phyloP scores from a whole-genome alignment of 169 alveolate genomes.

The Cryptosporidium muris region DNA sequence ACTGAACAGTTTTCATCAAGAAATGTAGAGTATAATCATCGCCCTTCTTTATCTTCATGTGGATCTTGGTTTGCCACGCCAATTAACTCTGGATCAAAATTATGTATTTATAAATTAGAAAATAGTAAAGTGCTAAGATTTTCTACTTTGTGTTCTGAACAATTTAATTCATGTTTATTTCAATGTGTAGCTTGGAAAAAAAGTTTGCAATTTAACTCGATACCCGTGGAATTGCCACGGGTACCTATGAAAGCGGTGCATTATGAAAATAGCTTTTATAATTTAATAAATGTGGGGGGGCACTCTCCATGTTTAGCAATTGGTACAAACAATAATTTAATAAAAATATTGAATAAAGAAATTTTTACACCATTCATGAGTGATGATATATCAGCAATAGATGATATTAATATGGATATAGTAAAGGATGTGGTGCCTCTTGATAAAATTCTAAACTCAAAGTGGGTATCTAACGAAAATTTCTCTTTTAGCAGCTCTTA shows the following conservation, averaged over 20 bases:
- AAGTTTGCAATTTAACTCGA: background rate
- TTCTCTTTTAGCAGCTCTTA: slow-evolving; percentile 42
- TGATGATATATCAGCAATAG: slow-evolving; percentile 17
- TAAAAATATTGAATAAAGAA: slow-evolving; percentile 22
- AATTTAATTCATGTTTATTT: background rate
- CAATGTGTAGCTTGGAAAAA: slow-evolving; percentile 68
- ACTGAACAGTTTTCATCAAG: background rate
- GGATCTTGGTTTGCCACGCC: slow-evolving; percentile 61
- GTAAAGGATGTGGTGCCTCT: background rate
- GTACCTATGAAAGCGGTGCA: background rate
- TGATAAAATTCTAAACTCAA: background rate
- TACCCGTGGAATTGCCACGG: background rate
- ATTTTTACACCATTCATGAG: slow-evolving; percentile 24
- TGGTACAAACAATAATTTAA: slow-evolving; percentile 36
- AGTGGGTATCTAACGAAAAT: slow-evolving; percentile 65
- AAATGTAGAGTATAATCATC: slow-evolving; percentile 20
- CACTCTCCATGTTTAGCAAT: slow-evolving; percentile 42
- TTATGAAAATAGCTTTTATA: no score
- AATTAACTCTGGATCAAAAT: slow-evolving; percentile 44
- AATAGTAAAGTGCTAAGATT: no score
- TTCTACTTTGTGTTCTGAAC: no score
- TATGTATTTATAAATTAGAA: background rate
- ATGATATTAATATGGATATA: slow-evolving; percentile 10
- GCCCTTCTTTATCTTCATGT: slow-evolving; percentile 41
- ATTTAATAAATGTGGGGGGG: slow-evolving; percentile 49